Evolutionary conservation across 345 rosid species (phyloP).

Genomic region (Orychophragmus violaceus): DNA sequence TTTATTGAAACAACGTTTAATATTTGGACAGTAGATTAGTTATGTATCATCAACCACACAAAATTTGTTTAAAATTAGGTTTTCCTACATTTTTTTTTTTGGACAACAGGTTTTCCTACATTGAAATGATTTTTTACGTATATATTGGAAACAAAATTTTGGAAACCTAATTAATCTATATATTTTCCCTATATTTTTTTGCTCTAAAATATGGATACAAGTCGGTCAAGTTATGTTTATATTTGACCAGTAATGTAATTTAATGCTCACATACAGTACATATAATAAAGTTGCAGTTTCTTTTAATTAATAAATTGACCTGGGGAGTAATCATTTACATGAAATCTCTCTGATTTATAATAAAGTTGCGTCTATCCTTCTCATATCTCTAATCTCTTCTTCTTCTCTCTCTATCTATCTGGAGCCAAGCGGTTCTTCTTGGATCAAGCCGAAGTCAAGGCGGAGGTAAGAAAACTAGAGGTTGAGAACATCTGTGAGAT

Average conservation of each 20-base stretch:
- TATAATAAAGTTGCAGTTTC: background rate
- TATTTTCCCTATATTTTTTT: background rate
- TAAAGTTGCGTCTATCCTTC: conserved; percentile 13
- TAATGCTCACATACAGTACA: background rate
- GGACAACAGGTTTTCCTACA: too few relatives aligned
- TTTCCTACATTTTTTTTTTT: too few relatives aligned
- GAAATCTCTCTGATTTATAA: conserved; percentile 17
- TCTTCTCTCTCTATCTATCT: background rate
- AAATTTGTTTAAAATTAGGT: background rate
- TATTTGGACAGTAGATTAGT: background rate
- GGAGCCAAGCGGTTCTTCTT: conserved; percentile 28
- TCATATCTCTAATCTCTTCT: too few relatives aligned
- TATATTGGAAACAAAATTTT: background rate
- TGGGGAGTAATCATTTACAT: conserved; percentile 21
- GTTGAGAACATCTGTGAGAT: conserved; percentile 14
- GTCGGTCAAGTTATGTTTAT: background rate
- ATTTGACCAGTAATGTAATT: background rate
- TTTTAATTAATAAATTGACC: conserved; percentile 19
- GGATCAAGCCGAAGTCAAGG: conserved; percentile 46
- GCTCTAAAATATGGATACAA: background rate
- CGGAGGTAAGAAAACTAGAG: background rate
- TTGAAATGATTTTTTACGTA: background rate
- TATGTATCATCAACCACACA: background rate
- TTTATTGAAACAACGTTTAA: background rate
- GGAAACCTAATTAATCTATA: background rate